Conservation (phyloP, 768 basidiomycete species). For the Phanerodontia chrysosporium region DNA sequence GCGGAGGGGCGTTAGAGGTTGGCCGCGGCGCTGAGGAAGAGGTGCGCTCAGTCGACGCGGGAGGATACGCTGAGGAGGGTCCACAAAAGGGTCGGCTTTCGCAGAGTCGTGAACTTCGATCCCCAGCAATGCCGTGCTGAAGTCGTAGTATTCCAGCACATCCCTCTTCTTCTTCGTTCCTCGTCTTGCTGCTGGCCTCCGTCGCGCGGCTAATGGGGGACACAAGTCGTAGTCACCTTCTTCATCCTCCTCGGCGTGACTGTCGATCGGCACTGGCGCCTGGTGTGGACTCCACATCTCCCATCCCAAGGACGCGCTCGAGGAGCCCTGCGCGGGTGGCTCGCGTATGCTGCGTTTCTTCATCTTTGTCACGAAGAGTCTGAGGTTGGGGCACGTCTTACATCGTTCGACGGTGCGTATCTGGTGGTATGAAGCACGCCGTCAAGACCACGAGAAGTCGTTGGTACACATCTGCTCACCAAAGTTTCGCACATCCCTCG, state of each 20-base stretch:
- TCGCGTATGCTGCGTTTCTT: neutral
- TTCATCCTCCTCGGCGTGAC: neutral
- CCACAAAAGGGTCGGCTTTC: neutral
- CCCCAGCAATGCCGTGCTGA: neutral
- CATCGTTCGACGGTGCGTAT: neutral
- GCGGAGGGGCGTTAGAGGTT: too few species aligned
- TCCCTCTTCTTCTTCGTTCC: neutral
- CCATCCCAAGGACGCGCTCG: neutral
- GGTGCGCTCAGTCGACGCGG: neutral
- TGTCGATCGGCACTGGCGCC: neutral
- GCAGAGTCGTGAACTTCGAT: neutral
- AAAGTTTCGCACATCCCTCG: neutral
- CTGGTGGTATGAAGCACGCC: neutral
- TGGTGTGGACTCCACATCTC: neutral
- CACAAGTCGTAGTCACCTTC: neutral
- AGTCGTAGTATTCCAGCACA: neutral
- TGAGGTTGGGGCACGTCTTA: neutral
- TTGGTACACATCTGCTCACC: neutral
- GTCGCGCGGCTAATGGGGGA: neutral
- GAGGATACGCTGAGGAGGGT: neutral
- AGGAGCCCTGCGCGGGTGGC: neutral
- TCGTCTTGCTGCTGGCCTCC: neutral
- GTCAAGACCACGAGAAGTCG: neutral
- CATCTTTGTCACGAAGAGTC: neutral
- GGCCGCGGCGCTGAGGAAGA: too few species aligned